phyloP scores from a whole-genome alignment of 1,284 basidiomycete species.

The Vanrija humicola region DNA sequence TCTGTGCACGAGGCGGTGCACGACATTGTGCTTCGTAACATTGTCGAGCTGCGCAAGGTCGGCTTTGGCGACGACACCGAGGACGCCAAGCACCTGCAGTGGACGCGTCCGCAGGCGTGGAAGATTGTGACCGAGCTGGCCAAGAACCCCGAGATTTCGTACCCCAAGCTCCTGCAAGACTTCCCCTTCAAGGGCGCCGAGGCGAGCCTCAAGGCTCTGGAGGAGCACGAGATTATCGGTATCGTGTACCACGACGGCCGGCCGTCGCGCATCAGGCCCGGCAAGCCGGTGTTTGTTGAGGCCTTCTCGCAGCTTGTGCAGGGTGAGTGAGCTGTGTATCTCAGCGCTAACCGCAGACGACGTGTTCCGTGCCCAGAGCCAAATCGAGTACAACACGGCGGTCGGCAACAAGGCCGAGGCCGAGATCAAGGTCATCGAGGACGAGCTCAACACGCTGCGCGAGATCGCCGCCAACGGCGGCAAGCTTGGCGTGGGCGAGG shows the following conservation, averaged over 20 bases:
- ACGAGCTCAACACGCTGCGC: constrained; percentile 66
- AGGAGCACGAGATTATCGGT: constrained; percentile 81
- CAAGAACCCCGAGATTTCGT: constrained; percentile 66
- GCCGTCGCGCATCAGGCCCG: constrained; percentile 78
- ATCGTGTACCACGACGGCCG: constrained; percentile 75
- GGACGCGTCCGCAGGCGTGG: constrained; percentile 89
- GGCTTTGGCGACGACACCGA: constrained; percentile 89
- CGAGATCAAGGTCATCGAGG: constrained; percentile 67
- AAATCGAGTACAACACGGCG: constrained; percentile 72
- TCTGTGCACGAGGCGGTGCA: constrained; percentile 75
- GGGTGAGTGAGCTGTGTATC: constrained; percentile 53
- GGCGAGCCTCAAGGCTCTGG: constrained; percentile 72
- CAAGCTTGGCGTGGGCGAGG: constrained; percentile 26
- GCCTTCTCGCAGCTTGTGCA: constrained; percentile 77
- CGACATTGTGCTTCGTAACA: constrained; percentile 74
- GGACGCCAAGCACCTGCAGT: constrained; percentile 75
- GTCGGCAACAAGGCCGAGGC: constrained; percentile 64
- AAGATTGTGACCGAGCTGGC: constrained; percentile 71
- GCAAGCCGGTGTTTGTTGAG: constrained; percentile 81
- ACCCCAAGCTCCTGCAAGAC: constrained; percentile 75
- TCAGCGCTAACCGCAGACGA: constrained; percentile 54
- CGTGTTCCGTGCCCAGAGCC: constrained; percentile 75
- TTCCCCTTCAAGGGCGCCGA: constrained; percentile 93
- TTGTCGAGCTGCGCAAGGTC: constrained; percentile 80
- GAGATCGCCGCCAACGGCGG: constrained; percentile 54